Conservation (phyloP, 2,329 filamentous ascomycete species). For the Ceratocystis harringtonii region DNA sequence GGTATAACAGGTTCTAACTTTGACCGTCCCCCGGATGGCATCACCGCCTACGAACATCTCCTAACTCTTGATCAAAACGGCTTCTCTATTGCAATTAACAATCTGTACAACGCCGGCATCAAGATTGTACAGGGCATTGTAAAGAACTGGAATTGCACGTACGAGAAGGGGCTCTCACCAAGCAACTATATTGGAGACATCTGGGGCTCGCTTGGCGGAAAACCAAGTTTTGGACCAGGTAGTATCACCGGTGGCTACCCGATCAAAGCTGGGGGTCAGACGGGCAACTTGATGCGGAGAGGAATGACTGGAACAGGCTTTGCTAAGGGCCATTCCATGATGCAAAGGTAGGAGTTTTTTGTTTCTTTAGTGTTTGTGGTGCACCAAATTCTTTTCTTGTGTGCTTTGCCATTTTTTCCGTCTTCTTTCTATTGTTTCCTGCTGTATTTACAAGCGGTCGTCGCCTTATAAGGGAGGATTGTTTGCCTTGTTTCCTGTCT, state of each 20-base stretch:
- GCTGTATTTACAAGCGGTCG: not conserved
- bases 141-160: slow-evolving; percentile 43
- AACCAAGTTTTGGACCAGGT: slow-evolving; percentile 48
- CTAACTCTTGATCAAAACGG: slow-evolving; percentile 46
- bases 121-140: slow-evolving; percentile 51
- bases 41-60: slow-evolving; percentile 43
- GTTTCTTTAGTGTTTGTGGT: not conserved
- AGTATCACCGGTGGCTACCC: slow-evolving; percentile 28
- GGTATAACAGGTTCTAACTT: slow-evolving; percentile 43
- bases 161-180: slow-evolving; percentile 39
- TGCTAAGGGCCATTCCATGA: not conserved
- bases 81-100: slow-evolving; percentile 46
- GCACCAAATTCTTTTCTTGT: no score
- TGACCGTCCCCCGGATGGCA: slow-evolving; percentile 48
- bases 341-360: not conserved
- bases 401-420: not conserved
- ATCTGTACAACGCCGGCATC: slow-evolving; percentile 51
- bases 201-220: slow-evolving; percentile 50
- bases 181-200: slow-evolving; percentile 58
- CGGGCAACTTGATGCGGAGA: slow-evolving; percentile 10
- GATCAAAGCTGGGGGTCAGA: slow-evolving; percentile 20
- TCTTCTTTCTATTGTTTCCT: not conserved
- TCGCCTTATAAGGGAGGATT: not conserved
- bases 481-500: slow-evolving; percentile 5
- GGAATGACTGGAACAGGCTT: not conserved